These are phyloP conservation scores for Verticillium klebahnii DNA, from an alignment of 2,329 filamentous ascomycete genomes.

Conservation along the genomic window DNA sequence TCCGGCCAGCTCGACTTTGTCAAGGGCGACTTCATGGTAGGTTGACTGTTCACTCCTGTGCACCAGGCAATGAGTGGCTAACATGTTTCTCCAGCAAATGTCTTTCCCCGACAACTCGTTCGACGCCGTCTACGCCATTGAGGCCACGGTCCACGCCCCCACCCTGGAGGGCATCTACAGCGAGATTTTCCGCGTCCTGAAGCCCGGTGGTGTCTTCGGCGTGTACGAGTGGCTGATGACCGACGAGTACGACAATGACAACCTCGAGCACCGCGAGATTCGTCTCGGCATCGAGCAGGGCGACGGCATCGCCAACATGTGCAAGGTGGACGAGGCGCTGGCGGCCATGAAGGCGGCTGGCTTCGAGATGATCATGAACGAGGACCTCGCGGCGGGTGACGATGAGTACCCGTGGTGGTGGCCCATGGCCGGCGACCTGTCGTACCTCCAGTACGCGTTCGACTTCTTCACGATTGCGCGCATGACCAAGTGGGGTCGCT, in stretches of 20 bases:
- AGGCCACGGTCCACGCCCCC: conserved; percentile 89
- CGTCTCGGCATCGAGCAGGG: conserved; percentile 88
- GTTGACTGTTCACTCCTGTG: conserved; percentile 6
- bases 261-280: conserved; percentile 77
- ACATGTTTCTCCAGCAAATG: conserved; percentile 63
- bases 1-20: conserved; percentile 72
- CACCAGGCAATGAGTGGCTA: neutral
- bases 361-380: conserved; percentile 49
- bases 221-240: conserved; percentile 99
- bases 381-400: conserved; percentile 61
- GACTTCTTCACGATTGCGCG: conserved; percentile 81
- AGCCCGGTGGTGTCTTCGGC: conserved; percentile 90
- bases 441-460: conserved; percentile 71
- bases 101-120: conserved; percentile 83
- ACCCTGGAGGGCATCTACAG: conserved; percentile 82
- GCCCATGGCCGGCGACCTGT: conserved; percentile 79
- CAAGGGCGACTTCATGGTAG: conserved; percentile 89
- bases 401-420: conserved; percentile 90
- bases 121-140: conserved; percentile 90
- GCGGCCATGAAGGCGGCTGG: conserved; percentile 78
- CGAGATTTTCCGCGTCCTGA: conserved; percentile 86
- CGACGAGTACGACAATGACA: conserved; percentile 82
- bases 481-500: conserved; percentile 82
- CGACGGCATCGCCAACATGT: conserved; percentile 93
- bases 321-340: conserved; percentile 72